Evolutionary conservation across 73 alveolate genomes (phyloP).

Genomic region (Symbiodinium pilosum): DNA sequence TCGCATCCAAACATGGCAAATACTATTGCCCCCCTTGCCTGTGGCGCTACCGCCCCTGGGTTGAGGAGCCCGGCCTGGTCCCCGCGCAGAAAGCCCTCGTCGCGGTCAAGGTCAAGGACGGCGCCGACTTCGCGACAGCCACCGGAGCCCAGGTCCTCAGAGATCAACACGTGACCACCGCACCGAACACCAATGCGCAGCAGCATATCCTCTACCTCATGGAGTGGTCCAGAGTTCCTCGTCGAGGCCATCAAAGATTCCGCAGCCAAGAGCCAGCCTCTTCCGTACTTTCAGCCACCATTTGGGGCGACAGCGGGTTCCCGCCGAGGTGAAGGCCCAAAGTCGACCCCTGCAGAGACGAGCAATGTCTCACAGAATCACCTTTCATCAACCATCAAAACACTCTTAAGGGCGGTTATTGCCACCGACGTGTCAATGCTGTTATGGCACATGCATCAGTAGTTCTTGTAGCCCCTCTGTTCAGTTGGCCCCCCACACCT

Average conservation of each 20-base stretch:
- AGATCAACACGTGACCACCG: not conserved
- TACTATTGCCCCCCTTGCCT: not conserved
- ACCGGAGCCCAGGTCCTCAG: not conserved
- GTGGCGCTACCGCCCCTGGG: not conserved
- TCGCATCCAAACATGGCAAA: not conserved
- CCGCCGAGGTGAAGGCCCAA: too few species aligned
- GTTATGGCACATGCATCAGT: too few species aligned
- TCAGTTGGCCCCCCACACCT: too few species aligned
- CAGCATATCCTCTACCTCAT: not conserved
- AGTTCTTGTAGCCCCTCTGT: too few species aligned
- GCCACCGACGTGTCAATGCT: too few species aligned
- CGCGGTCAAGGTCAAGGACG: not conserved
- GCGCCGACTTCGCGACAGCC: not conserved
- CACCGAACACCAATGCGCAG: not conserved
- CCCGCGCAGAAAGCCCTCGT: not conserved
- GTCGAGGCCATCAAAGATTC: not conserved
- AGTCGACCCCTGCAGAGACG: too few species aligned
- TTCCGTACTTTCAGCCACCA: not conserved
- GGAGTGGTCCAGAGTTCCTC: not conserved
- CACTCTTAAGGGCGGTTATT: too few species aligned
- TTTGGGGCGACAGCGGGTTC: too few species aligned
- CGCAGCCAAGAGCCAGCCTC: not conserved
- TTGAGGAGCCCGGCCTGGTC: not conserved
- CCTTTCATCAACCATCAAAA: too few species aligned
- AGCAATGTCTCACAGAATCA: too few species aligned